phyloP scores from a whole-genome alignment of 176 grass and related monocot species.

The Carex pumila region DNA sequence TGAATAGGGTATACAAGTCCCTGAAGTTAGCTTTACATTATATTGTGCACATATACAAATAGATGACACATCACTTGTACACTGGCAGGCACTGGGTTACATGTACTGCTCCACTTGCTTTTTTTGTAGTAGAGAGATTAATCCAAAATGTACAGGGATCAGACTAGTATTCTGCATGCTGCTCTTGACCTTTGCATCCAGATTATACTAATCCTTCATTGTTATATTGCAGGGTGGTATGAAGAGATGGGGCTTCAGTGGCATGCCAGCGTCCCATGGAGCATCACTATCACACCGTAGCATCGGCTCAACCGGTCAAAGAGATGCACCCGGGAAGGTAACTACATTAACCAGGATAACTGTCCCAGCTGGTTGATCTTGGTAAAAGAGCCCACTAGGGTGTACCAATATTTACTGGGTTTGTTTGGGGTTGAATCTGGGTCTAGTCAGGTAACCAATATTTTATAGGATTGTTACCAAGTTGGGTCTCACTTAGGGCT shows the following conservation, averaged over 20 bases:
- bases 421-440: not conserved
- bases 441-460: not conserved
- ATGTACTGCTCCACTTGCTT: not conserved
- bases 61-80: not conserved
- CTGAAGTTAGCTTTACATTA: not conserved
- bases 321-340: conserved; percentile 97
- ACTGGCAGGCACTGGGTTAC: not conserved
- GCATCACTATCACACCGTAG: conserved; percentile 93
- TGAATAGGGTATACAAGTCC: not conserved
- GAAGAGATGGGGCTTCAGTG: conserved; percentile 66
- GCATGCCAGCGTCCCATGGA: conserved; percentile 90
- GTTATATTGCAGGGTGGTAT: conserved; percentile 75
- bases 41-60: not conserved
- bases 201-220: not conserved
- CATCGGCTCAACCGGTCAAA: conserved; percentile 90
- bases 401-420: not conserved
- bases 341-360: conserved; percentile 8
- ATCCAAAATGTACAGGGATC: not conserved
- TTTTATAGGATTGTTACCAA: not conserved
- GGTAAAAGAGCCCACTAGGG: not conserved
- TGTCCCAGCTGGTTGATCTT: conserved; percentile 13
- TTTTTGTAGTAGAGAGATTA: not conserved
- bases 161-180: not conserved
- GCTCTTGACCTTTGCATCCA: not conserved
- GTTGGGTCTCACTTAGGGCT: not conserved